Evolutionary conservation across 192 early-diverging fungal species (phyloP).

Genomic region (Podila verticillata): DNA sequence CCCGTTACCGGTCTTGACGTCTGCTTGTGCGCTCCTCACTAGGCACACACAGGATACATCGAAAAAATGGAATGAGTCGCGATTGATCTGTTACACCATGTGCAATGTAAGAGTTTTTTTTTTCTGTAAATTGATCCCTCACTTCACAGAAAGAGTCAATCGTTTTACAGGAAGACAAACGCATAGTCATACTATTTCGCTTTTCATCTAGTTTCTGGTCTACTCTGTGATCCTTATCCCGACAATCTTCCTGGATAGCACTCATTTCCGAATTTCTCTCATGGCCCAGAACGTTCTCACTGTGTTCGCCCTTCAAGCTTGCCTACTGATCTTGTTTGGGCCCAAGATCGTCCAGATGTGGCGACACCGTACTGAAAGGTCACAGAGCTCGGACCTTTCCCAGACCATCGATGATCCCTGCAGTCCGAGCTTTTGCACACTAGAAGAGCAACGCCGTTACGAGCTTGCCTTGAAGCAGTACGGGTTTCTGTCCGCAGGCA

Average conservation of each 20-base stretch:
- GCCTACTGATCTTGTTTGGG: neutral
- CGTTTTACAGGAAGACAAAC: too few species aligned
- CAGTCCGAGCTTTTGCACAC: too few species aligned
- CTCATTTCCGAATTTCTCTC: neutral
- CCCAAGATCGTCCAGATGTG: neutral
- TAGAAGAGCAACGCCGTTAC: neutral
- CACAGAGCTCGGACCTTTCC: neutral
- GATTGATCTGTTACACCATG: neutral
- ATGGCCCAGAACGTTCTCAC: neutral
- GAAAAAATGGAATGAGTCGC: neutral
- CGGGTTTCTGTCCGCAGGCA: neutral
- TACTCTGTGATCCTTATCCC: neutral
- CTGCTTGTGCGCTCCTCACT: neutral
- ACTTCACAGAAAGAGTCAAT: too few species aligned
- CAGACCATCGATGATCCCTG: too few species aligned
- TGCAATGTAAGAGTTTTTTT: constrained; percentile 1
- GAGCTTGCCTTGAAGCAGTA: neutral
- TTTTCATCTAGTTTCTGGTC: neutral
- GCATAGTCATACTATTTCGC: too few species aligned
- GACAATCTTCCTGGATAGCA: neutral
- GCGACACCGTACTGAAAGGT: neutral
- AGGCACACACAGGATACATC: neutral
- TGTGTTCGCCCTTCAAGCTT: neutral
- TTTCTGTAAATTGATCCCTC: neutral
- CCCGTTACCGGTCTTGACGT: neutral